phyloP scores from a whole-genome alignment of 208 protist genomes.

The Crithidia expoeki region DNA sequence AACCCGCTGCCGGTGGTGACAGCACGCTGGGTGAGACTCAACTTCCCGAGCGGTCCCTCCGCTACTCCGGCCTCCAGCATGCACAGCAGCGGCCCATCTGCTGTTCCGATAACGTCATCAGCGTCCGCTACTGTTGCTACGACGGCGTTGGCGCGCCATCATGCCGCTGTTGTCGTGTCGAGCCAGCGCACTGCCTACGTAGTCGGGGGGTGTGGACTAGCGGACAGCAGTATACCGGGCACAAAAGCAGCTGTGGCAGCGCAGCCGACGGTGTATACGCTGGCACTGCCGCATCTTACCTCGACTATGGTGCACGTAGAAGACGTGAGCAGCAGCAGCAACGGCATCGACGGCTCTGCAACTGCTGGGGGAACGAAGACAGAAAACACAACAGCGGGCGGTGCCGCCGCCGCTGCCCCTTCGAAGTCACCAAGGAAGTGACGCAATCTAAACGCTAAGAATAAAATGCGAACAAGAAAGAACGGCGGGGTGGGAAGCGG shows the following conservation, averaged over 20 bases:
- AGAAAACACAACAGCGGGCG: neutral
- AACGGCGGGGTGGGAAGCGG: too few relatives aligned
- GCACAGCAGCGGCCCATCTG: neutral
- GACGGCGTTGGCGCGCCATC: slow-evolving; percentile 25
- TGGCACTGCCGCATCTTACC: slow-evolving; percentile 25
- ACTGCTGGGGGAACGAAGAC: neutral
- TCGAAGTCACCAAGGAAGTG: too few relatives aligned
- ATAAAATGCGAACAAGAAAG: too few relatives aligned
- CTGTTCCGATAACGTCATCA: neutral
- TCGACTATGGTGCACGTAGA: slow-evolving; percentile 9
- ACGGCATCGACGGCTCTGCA: neutral
- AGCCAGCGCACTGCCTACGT: slow-evolving; percentile 53
- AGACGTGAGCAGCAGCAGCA: neutral
- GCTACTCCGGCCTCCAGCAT: neutral
- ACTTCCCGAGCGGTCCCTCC: neutral
- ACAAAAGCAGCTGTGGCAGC: slow-evolving; percentile 3
- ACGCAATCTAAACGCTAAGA: too few relatives aligned
- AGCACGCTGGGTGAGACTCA: slow-evolving; percentile 33
- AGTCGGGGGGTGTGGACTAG: slow-evolving; percentile 41
- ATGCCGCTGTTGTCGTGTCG: slow-evolving; percentile 47
- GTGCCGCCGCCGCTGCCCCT: too few relatives aligned
- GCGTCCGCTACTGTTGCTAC: neutral
- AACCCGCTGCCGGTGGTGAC: slow-evolving; percentile 9
- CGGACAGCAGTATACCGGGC: neutral
- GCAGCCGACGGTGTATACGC: slow-evolving; percentile 15